phyloP scores from a whole-genome alignment of 75 land plant genomes.

The Pinus taeda region DNA sequence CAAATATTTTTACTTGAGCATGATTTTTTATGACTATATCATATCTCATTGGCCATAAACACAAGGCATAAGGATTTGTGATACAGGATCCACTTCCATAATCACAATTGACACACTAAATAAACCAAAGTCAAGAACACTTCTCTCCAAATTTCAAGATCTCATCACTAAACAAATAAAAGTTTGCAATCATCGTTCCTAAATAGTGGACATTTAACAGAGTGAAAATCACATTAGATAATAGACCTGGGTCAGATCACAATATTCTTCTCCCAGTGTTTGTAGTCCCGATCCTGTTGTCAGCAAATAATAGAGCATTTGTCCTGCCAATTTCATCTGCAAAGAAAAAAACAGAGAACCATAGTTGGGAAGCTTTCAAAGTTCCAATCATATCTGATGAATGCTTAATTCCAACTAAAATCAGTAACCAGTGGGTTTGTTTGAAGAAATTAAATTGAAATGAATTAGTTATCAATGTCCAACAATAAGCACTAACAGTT shows the following conservation, averaged over 20 bases:
- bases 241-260: conserved; percentile 86
- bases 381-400: neutral
- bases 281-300: conserved; percentile 99
- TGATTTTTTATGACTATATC: no score
- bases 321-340: conserved; percentile 89
- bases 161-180: neutral
- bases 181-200: neutral
- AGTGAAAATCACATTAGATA: neutral
- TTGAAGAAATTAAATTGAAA: neutral
- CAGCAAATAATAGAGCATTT: conserved; percentile 86
- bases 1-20: no score
- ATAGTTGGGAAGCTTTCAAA: neutral
- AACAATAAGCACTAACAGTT: no score
- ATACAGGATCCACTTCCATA: no score
- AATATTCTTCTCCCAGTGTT: conserved; percentile 97
- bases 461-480: no score
- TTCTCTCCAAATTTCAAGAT: no score
- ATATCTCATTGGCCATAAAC: no score
- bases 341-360: neutral
- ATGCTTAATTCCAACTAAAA: neutral
- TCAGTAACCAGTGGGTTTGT: neutral
- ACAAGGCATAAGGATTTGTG: no score
- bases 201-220: neutral
- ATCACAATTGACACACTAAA: no score
- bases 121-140: no score